Evolutionary conservation across 2,329 filamentous ascomycete genomes (phyloP), one percentile per base, ranked within the genome.

Genomic region (Colletotrichum cuscutae): DNA sequence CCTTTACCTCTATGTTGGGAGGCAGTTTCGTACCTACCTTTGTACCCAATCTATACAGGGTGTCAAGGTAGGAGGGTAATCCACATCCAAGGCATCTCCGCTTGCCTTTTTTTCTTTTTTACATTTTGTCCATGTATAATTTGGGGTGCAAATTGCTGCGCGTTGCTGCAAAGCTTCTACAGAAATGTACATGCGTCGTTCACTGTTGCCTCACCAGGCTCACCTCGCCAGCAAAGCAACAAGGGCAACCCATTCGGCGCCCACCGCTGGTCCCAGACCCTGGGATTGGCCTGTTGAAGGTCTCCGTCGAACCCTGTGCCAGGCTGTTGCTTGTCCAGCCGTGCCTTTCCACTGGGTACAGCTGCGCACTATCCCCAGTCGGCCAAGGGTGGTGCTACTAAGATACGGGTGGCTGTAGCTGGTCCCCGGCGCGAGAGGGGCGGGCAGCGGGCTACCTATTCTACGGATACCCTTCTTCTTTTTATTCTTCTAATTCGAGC

Each of bases 311-410:
- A 9, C n/a, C 30, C 49, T 13, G 13, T 58, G 28, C 59, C 70
- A 69, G 70, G 70, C 59, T 42, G 30, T 71, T 68, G 68, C 64
- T 28, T 61, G 68, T 62, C 59, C 28, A 68, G 58, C 32, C 52
- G 65, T 49, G 63, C 28, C 35, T 49, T 52, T 54, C 32, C 53
- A 69, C 53, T 72, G 53, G 49, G 22, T 46, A 68, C 65, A 62
- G 42, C 22, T 60, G 68, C 35, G 37, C 54, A 32, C 62, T 60
- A 54, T 37, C 32, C 32, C 62, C 63, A 54, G 46, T 49, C 62
- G n/a, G 28, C 46, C 56, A n/a, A 66, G 67, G 61, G 54, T 59
- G 42, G 52, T 30, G 67, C 67, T 66, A 6, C 61, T 32, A 42
- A 42, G 58, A 42, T 35, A 58, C 67, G 54, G 67, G 67, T 59